A percentile compares a stretch with the other conserved stretches of the same genome.
These are phyloP conservation scores for Huiozyma naganishii DNA, from an alignment of 805 yeast genomes.

Conservation along the genomic window DNA sequence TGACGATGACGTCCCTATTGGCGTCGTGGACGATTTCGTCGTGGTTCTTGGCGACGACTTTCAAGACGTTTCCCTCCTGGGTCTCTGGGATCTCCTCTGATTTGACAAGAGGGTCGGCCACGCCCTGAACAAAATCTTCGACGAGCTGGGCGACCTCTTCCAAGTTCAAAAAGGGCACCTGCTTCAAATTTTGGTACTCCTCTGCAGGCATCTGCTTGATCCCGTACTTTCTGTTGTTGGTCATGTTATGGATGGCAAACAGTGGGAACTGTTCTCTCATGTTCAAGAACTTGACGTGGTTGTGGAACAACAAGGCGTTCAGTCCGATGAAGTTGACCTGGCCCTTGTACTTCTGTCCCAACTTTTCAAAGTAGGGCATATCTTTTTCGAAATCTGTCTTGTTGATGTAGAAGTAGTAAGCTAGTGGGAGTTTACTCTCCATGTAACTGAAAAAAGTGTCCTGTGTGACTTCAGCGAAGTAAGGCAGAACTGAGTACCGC, in stretches of 20 bases:
- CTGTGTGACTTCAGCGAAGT: slow-evolving; percentile 80
- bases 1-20: slow-evolving; percentile 64
- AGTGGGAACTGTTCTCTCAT: slow-evolving; percentile 82
- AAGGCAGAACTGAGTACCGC: slow-evolving; percentile 59
- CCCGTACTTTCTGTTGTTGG: slow-evolving; percentile 65
- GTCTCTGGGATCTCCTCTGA: slow-evolving; percentile 77
- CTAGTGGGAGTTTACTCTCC: slow-evolving; percentile 64
- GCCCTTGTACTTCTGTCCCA: slow-evolving; percentile 72
- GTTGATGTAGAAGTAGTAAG: slow-evolving; percentile 71
- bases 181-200: slow-evolving; percentile 15
- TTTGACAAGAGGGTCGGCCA: slow-evolving; percentile 62
- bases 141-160: slow-evolving; percentile 41
- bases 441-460: slow-evolving; percentile 67
- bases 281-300: slow-evolving; percentile 79
- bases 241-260: slow-evolving; percentile 73
- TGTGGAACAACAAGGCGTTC: slow-evolving; percentile 69
- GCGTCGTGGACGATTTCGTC: slow-evolving; percentile 50
- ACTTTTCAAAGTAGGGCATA: slow-evolving; percentile 39
- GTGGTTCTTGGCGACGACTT: slow-evolving; percentile 77
- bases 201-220: slow-evolving; percentile 42
- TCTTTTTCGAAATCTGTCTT: slow-evolving; percentile 54
- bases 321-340: slow-evolving; percentile 79
- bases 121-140: slow-evolving; percentile 50
- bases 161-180: slow-evolving; percentile 2
- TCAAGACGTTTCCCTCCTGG: slow-evolving; percentile 66